Conservation (phyloP, 179 eudicot species). For the Carnegiea gigantea region DNA sequence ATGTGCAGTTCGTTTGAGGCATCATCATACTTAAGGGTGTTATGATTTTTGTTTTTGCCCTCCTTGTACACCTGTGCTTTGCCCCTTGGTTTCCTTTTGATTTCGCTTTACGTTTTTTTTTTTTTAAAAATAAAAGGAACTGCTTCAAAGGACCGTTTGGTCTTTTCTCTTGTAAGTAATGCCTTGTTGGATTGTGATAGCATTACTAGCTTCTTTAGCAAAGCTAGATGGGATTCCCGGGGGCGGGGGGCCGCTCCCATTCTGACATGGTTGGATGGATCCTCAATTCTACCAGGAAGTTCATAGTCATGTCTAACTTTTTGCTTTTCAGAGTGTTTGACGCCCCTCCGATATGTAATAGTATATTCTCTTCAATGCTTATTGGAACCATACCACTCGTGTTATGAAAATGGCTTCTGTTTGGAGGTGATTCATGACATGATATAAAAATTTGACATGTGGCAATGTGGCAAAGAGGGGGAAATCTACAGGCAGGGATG, state of each 20-base stretch:
- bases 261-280: slow-evolving; percentile 3
- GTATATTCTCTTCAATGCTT: neutral
- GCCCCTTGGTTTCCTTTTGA: neutral
- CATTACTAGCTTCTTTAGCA: neutral
- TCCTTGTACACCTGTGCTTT: neutral
- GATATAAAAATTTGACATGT: neutral
- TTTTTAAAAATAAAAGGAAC: no score
- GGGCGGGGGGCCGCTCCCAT: no score
- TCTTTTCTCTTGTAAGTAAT: no score
- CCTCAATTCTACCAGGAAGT: neutral
- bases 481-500: no score
- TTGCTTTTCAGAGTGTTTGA: neutral
- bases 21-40: neutral
- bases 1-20: no score
- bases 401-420: neutral
- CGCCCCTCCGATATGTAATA: neutral
- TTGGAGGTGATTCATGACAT: neutral
- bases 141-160: no score
- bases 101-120: neutral
- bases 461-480: neutral
- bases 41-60: neutral
- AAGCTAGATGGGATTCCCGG: neutral
- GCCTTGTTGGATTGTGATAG: no score
- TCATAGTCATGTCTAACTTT: neutral
- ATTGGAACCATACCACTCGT: neutral